A percentile compares a stretch with the other conserved stretches of the same genome.
Evolutionary conservation across 2,329 filamentous ascomycete species (phyloP).

Genomic region (Hypoxylon sp.): DNA sequence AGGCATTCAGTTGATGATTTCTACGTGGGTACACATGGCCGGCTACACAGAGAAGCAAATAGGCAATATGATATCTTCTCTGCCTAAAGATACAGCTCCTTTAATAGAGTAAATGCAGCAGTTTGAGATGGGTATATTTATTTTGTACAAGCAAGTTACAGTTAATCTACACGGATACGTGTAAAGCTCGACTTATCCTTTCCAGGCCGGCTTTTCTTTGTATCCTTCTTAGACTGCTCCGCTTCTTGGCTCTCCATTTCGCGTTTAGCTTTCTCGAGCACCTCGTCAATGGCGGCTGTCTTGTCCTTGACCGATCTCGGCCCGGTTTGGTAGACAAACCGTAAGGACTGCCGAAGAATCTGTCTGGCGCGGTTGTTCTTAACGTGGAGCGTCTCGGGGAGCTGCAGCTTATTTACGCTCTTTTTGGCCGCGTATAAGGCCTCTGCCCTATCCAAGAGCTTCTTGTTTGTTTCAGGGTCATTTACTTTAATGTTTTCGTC

Average conservation of each 20-base stretch:
- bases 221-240: slow-evolving; percentile 1
- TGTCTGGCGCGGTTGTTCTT: slow-evolving; percentile 36
- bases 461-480: slow-evolving; percentile 29
- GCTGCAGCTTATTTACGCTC: neutral
- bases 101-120: neutral
- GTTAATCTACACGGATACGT: neutral
- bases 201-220: slow-evolving; percentile 22
- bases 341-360: slow-evolving; percentile 28
- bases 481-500: slow-evolving; percentile 15
- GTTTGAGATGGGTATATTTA: slow-evolving; percentile 24
- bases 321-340: neutral
- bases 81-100: neutral
- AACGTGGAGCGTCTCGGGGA: slow-evolving; percentile 10
- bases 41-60: neutral
- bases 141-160: slow-evolving; percentile 19
- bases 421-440: slow-evolving; percentile 49
- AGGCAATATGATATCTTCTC: neutral
- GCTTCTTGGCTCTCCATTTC: slow-evolving; percentile 10
- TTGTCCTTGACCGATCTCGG: slow-evolving; percentile 31
- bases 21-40: no score
- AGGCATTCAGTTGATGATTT: no score
- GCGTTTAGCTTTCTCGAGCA: slow-evolving; percentile 19
- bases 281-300: slow-evolving; percentile 45
- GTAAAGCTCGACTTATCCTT: slow-evolving; percentile 7
- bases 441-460: slow-evolving; percentile 57